These are phyloP conservation scores for Exophiala phaeomuriformis DNA, from an alignment of 2,329 filamentous ascomycete genomes.

Conservation along the genomic window DNA sequence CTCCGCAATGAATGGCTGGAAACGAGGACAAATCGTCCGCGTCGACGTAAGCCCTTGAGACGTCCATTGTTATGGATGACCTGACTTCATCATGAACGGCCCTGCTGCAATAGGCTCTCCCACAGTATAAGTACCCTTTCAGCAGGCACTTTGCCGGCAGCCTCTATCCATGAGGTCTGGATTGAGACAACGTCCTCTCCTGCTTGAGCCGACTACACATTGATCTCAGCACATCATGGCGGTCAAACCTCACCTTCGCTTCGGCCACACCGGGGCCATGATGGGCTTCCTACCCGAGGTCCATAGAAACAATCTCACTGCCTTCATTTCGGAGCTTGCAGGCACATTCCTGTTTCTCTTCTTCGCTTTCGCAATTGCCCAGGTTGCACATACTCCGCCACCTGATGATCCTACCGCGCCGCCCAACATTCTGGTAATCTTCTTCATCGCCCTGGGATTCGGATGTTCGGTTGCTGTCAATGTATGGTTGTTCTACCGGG, in stretches of 20 bases:
- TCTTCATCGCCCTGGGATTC: constrained; percentile 34
- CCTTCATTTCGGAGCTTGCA: constrained; percentile 44
- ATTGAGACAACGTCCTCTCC: background rate
- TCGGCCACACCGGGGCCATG: background rate
- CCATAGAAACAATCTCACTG: constrained; percentile 34
- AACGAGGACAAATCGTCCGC: no score
- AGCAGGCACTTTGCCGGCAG: no score
- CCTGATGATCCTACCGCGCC: constrained; percentile 1
- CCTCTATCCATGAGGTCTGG: no score
- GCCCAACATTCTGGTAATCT: constrained; percentile 11
- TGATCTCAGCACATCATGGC: background rate
- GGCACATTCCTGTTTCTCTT: constrained; percentile 48
- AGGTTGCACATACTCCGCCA: constrained; percentile 39
- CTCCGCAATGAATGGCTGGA: no score
- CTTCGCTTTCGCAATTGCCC: constrained; percentile 42
- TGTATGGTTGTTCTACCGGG: constrained; percentile 48
- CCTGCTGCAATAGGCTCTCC: no score
- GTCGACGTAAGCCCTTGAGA: no score
- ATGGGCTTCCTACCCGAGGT: constrained; percentile 13
- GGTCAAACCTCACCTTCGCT: background rate
- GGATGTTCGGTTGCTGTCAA: constrained; percentile 45
- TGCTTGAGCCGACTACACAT: background rate
- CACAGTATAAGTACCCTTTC: no score
- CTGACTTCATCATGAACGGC: no score
- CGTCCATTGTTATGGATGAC: no score